Evolutionary conservation across 2,329 filamentous ascomycete species (phyloP).

Genomic region (Moelleriella libera): DNA sequence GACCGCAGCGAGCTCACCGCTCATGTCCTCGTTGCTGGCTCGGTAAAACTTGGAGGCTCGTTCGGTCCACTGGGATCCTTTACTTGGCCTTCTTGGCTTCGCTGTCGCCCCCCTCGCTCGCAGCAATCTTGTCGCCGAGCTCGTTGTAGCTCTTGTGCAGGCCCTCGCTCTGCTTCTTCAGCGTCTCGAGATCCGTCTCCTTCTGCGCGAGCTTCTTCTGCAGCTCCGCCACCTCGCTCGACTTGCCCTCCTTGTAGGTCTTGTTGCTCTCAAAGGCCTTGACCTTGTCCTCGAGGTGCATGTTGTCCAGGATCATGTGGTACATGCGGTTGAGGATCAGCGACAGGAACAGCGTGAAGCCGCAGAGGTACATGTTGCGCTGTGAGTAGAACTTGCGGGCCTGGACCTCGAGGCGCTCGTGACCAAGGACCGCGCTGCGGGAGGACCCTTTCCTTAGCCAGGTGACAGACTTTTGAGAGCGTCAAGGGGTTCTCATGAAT

Average conservation of each 20-base stretch:
- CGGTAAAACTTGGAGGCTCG: too few species aligned
- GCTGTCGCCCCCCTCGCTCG: conserved; percentile 33
- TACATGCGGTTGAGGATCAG: conserved; percentile 99
- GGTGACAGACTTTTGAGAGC: not conserved
- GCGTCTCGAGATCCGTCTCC: conserved; percentile 68
- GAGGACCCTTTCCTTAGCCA: not conserved
- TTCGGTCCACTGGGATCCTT: not conserved
- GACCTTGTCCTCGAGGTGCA: conserved; percentile 83
- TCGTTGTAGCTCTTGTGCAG: conserved; percentile 75
- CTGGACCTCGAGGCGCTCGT: conserved; percentile 95
- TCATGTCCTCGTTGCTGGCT: too few species aligned
- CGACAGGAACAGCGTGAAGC: conserved; percentile 97
- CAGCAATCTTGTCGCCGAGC: conserved; percentile 68
- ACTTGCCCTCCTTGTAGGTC: conserved; percentile 56
- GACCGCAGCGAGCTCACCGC: too few species aligned
- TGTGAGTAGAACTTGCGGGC: conserved; percentile 99
- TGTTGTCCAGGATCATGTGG: conserved; percentile 85
- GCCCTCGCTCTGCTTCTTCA: conserved; percentile 86
- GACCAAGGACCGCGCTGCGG: conserved; percentile 56
- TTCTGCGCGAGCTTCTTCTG: conserved; percentile 62
- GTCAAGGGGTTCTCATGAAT: not conserved
- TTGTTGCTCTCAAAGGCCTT: conserved; percentile 68
- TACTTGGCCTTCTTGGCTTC: conserved; percentile 41
- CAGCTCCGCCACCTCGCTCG: conserved; percentile 59
- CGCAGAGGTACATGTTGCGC: conserved; percentile 99